Base-by-base conservation (phyloP, 2,329 filamentous ascomycete genomes). In the Exophiala spinifera region DNA sequence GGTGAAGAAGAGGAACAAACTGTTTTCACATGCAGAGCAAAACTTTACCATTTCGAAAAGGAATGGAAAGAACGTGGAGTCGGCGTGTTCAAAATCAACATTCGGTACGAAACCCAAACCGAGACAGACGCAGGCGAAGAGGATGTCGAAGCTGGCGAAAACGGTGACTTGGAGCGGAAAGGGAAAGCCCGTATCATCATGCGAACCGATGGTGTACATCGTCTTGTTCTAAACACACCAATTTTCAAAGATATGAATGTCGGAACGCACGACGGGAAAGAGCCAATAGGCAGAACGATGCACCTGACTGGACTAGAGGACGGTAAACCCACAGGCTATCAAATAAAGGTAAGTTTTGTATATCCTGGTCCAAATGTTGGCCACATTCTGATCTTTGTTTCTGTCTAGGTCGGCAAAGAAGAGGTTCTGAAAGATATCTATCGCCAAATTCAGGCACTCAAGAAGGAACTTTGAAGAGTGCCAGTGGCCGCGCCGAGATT, bases 141-240 rank as follows among this genome's bases (percentile, higher is more conserved):
- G 15, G 71, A 75, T 48, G 47, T 55, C 20, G 79, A 79, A 61
- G 76, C 63, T 61, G 56, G 82, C 28, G 57, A 48, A 19, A 25
- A 51, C 34, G 31, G 37, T 17, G 42, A 25, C n/a, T 57, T 50
- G 15, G 59, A 49, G 51, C 69, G 66, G 42, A 76, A 75, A 57
- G 81, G 66, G 42, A 76, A 75, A 57, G 81, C 86, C 20, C 87
- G 92, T 39, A 81, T 97, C 61, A 81, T 97, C 57, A 91, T 96
- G 84, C 86, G 92, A 15, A 90, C 95, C 62, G 91, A 96, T 66
- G 90, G 91, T 56, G 94, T 89, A 1, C 85, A 91, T 65, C 83
- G 90, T 19, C 84, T 97, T 50, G 85, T 96, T 58, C 77, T 97
- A 47, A 97, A 97, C 72, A 89, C 88, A 1, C 83, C 85, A 1